Percentiles rank a stretch among this genome's conserved stretches.
Evolutionary conservation across 148 eudicot genomes (phyloP).

Genomic region (Rhododendron williamsianum): DNA sequence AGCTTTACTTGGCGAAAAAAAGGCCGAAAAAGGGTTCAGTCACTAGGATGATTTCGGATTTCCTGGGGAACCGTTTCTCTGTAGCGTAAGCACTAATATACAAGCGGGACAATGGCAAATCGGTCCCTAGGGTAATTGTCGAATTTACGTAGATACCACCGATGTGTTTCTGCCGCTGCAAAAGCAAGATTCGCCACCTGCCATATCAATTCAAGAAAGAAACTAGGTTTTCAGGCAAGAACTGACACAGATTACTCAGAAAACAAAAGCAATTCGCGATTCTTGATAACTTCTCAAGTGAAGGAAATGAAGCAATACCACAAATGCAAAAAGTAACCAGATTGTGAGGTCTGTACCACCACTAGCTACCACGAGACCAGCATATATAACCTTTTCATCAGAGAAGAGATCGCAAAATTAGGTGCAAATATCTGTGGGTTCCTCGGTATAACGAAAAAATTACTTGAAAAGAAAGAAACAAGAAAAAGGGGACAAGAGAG

Average conservation of each 20-base stretch:
- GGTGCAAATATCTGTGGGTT: neutral
- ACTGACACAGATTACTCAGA: neutral
- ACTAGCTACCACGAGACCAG: constrained; percentile 73
- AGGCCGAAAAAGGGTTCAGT: neutral
- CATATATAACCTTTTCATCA: constrained; percentile 78
- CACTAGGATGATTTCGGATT: neutral
- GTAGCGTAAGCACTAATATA: constrained; percentile 28
- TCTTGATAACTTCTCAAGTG: too few species aligned
- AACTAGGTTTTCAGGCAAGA: neutral
- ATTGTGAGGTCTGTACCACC: constrained; percentile 67
- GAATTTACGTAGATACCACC: constrained; percentile 80
- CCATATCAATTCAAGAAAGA: neutral
- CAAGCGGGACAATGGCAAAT: constrained; percentile 53
- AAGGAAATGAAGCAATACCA: constrained; percentile 42
- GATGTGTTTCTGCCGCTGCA: constrained; percentile 83
- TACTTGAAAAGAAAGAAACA: neutral
- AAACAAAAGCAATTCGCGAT: neutral
- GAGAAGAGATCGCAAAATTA: neutral
- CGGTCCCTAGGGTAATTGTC: constrained; percentile 71
- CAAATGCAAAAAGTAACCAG: constrained; percentile 81
- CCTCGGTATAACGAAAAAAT: neutral
- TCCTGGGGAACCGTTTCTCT: neutral
- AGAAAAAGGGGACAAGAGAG: neutral
- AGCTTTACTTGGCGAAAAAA: neutral
- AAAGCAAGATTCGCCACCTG: constrained; percentile 84